Percentiles rank a stretch among this genome's conserved stretches.
Conservation (phyloP, 495 filamentous ascomycete species). For the Penicillium egyptiacum region DNA sequence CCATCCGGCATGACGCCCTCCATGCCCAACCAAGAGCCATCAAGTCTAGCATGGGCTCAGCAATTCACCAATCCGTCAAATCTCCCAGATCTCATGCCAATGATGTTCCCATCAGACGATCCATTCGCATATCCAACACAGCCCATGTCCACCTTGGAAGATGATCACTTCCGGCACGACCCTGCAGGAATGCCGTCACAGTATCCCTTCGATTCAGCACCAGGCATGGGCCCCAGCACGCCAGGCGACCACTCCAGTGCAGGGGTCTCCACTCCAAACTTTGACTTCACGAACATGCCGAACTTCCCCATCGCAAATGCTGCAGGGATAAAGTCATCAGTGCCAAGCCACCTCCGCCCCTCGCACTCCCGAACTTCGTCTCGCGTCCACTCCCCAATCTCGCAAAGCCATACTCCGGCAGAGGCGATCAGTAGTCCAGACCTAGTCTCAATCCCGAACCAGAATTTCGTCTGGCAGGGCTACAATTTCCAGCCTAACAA, state of each 20-base stretch:
- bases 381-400: slow-evolving; percentile 38
- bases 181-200: slow-evolving; percentile 16
- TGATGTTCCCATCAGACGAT: slow-evolving; percentile 92
- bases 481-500: slow-evolving; percentile 40
- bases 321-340: slow-evolving; percentile 26
- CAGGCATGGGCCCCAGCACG: slow-evolving; percentile 22
- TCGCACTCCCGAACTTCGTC: slow-evolving; percentile 29
- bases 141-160: slow-evolving; percentile 67
- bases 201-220: slow-evolving; percentile 20
- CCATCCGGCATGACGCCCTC: slow-evolving; percentile 17
- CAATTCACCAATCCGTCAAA: slow-evolving; percentile 36
- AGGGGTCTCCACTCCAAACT: slow-evolving; percentile 26
- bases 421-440: slow-evolving; percentile 46
- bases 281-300: slow-evolving; percentile 36
- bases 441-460: slow-evolving; percentile 48
- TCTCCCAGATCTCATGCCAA: slow-evolving; percentile 73
- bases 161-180: slow-evolving; percentile 47
- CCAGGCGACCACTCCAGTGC: slow-evolving; percentile 19
- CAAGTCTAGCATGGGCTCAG: slow-evolving; percentile 31
- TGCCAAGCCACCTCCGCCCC: slow-evolving; percentile 31
- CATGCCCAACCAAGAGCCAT: slow-evolving; percentile 28
- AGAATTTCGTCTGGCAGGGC: slow-evolving; percentile 48
- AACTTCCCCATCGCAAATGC: slow-evolving; percentile 26
- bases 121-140: slow-evolving; percentile 89
- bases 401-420: slow-evolving; percentile 34